Evolutionary conservation across 2,329 filamentous ascomycete genomes (phyloP).

Genomic region (Pestalotiopsis fici): DNA sequence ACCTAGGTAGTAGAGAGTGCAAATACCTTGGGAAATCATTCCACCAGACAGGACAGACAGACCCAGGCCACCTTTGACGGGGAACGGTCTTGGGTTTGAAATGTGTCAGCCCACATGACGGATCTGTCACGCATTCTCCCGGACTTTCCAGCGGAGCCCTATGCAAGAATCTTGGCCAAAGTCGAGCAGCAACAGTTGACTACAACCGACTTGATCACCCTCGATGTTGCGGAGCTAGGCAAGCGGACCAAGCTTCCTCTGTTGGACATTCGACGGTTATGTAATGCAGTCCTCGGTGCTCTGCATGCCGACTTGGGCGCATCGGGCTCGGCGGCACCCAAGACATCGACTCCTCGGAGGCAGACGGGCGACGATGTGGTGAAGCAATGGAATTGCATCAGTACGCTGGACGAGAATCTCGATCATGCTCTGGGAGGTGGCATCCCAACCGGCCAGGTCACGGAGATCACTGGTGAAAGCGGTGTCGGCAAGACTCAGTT

Average conservation of each 20-base stretch:
- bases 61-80: neutral
- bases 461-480: conserved; percentile 90
- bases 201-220: conserved; percentile 80
- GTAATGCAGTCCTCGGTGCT: conserved; percentile 64
- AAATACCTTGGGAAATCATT: neutral
- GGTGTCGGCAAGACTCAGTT: conserved; percentile 96
- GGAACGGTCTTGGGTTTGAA: conserved; percentile 12
- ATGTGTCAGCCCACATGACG: conserved; percentile 60
- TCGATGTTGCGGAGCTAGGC: conserved; percentile 80
- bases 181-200: conserved; percentile 79
- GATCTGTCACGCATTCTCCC: conserved; percentile 85
- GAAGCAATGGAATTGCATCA: conserved; percentile 61
- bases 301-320: conserved; percentile 65
- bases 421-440: conserved; percentile 76
- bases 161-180: conserved; percentile 73
- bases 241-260: conserved; percentile 83
- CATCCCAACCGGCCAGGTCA: conserved; percentile 77
- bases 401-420: conserved; percentile 74
- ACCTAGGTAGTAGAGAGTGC: too few species aligned
- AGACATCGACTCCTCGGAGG: conserved; percentile 19
- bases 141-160: conserved; percentile 71
- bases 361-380: conserved; percentile 38
- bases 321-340: conserved; percentile 14
- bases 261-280: conserved; percentile 75
- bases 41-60: neutral